Percentiles rank a stretch among this genome's conserved stretches.
These are phyloP conservation scores for Cynanchum wilfordii DNA, from an alignment of 257 asterid genomes.

Conservation along the genomic window DNA sequence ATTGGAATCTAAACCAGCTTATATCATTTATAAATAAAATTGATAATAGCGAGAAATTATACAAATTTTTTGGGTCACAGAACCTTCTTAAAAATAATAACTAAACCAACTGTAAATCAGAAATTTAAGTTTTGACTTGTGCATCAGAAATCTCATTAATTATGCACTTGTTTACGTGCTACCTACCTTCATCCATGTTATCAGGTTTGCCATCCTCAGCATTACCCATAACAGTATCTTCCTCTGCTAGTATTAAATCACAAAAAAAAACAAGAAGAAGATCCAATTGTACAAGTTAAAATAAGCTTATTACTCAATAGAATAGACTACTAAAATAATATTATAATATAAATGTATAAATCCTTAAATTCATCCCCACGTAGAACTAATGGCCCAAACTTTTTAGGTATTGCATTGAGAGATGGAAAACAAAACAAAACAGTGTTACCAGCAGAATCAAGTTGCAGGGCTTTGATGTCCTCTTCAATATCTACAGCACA, in stretches of 20 bases:
- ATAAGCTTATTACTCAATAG: not conserved
- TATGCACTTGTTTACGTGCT: not conserved
- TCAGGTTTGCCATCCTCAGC: slow-evolving; percentile 21
- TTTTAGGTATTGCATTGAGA: not conserved
- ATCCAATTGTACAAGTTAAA: not conserved
- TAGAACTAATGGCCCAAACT: not conserved
- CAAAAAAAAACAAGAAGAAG: not conserved
- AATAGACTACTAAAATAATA: not conserved
- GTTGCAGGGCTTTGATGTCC: slow-evolving; percentile 85
- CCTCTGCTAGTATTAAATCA: slow-evolving; percentile 19
- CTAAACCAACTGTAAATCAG: not conserved
- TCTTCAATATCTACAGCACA: slow-evolving; percentile 61
- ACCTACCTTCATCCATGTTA: slow-evolving; percentile 22
- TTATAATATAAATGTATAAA: not conserved
- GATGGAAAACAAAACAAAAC: not conserved
- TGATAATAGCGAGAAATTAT: not conserved
- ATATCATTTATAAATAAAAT: not conserved
- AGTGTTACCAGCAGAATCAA: slow-evolving; percentile 67
- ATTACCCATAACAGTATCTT: slow-evolving; percentile 16
- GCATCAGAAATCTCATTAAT: slow-evolving; percentile 4
- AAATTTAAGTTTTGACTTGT: too few relatives aligned
- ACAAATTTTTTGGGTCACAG: not conserved
- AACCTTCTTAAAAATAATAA: not conserved
- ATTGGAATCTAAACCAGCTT: slow-evolving; percentile 12
- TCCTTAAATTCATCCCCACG: not conserved